Evolutionary conservation across 495 filamentous ascomycete species (phyloP).

Genomic region (Venustampulla echinocandica): DNA sequence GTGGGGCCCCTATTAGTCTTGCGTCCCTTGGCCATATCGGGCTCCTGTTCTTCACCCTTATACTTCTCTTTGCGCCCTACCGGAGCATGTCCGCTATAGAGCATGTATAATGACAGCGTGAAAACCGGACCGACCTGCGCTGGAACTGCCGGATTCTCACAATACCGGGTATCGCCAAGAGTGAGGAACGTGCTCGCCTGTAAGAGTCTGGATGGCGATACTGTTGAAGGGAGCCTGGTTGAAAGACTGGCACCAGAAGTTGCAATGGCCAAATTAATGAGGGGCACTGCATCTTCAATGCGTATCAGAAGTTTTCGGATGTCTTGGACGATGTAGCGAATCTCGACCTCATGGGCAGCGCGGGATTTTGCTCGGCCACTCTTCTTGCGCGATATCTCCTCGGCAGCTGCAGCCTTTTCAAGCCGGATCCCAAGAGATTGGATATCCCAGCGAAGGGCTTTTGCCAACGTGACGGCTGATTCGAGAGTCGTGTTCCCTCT

Average conservation of each 20-base stretch:
- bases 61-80: slow-evolving; percentile 49
- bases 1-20: slow-evolving; percentile 48
- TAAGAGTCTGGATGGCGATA: slow-evolving; percentile 83
- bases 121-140: slow-evolving; percentile 87
- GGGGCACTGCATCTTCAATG: slow-evolving; percentile 88
- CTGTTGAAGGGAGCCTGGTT: slow-evolving; percentile 65
- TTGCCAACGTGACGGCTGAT: slow-evolving; percentile 78
- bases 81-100: slow-evolving; percentile 70
- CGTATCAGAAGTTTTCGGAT: slow-evolving; percentile 66
- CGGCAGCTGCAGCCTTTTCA: slow-evolving; percentile 56
- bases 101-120: slow-evolving; percentile 89
- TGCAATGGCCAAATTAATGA: slow-evolving; percentile 91
- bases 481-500: slow-evolving; percentile 93
- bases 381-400: slow-evolving; percentile 48
- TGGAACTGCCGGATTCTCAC: slow-evolving; percentile 48
- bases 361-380: slow-evolving; percentile 37
- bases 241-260: slow-evolving; percentile 86
- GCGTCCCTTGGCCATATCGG: not conserved
- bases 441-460: slow-evolving; percentile 80
- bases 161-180: slow-evolving; percentile 79
- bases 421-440: slow-evolving; percentile 73
- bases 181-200: slow-evolving; percentile 92
- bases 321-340: slow-evolving; percentile 53
- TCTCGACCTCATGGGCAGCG: slow-evolving; percentile 18
- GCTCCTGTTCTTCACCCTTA: not conserved